Evolutionary conservation across 129 eudicot genomes (phyloP).

Genomic region (Heracleum sosnowskyi): DNA sequence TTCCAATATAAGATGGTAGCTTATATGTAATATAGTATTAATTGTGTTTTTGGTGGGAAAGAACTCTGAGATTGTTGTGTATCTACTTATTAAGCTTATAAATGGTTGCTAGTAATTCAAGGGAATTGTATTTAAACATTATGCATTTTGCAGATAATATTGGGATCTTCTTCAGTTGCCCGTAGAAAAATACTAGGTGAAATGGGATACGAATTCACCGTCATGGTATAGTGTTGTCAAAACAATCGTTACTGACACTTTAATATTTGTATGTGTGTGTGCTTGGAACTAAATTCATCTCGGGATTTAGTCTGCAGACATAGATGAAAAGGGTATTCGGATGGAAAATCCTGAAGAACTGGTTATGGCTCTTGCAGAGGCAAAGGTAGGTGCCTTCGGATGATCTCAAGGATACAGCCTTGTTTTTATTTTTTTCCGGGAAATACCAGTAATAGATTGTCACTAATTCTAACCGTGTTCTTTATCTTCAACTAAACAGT

Average conservation of each 20-base stretch:
- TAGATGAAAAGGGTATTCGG: constrained; percentile 56
- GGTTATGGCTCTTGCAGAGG: constrained; percentile 66
- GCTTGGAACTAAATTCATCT: background rate
- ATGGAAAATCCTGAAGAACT: constrained; percentile 47
- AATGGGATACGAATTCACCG: constrained; percentile 46
- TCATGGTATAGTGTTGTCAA: constrained; percentile 23
- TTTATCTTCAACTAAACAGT: background rate
- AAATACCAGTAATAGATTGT: background rate
- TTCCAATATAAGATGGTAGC: too few relatives aligned
- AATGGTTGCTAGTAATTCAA: background rate
- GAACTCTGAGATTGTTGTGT: background rate
- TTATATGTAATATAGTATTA: too few relatives aligned
- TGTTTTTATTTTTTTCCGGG: too few relatives aligned
- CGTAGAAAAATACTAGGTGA: constrained; percentile 41
- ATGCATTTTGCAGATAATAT: constrained; percentile 30
- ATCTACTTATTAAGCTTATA: background rate
- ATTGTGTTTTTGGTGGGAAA: background rate
- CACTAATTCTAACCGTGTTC: background rate
- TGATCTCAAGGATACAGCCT: background rate
- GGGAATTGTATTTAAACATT: background rate
- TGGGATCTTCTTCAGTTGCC: constrained; percentile 53
- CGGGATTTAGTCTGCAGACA: constrained; percentile 44
- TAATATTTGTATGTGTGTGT: background rate
- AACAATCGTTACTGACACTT: too few relatives aligned
- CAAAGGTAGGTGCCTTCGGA: constrained; percentile 26